Base-by-base conservation (phyloP, 306 rosid genomes). In the Aeschynomene evenia region DNA sequence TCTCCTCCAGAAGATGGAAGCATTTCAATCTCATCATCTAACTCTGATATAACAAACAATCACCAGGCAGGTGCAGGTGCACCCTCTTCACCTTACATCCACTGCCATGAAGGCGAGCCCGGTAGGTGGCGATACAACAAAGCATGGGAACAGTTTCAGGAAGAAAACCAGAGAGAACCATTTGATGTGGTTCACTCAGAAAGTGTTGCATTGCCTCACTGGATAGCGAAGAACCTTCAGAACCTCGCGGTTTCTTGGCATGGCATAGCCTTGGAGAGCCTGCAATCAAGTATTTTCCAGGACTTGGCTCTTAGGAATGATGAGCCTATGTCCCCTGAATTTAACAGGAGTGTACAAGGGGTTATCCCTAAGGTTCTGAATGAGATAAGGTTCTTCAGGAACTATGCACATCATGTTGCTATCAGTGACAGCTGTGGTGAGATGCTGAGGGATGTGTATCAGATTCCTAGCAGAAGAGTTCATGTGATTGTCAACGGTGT, bases 161-260 rank as follows among this genome's bases (percentile, higher is more conserved):
- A 82, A 64, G 94, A 90, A 69, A 80, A 88, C 63, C 37, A 70
- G 20, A 21, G 65, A 29, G 73, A 79, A 54, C 83, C 86, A 0
- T 94, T 94, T 51, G 97, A 94, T 71, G 96, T 88, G 26, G 89
- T 94, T 76, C 97, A 94, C 79, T 88, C 99, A 0, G 99, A 94
- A 72, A 91, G 99, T 68, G 99, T 94, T 1, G 95, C 99, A 18
- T 91, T 94, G 5, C 99, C 97, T 79, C 89, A 88, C 10, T 81
- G 92, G 89, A 50, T 83, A 12, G 99, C 97, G 3, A 76, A 85
- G 0, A 60, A 82, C 5, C 77, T 94, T 55, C 68, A 82, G 8
- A 94, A 94, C 59, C 97, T 94, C 9, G 99, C 88, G 1, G 99
- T 94, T 9, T 83, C 99, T 1, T 91, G 99, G 99, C 99, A 94